phyloP scores from a whole-genome alignment of 495 filamentous ascomycete species.

The Penicillium ochrochloron region DNA sequence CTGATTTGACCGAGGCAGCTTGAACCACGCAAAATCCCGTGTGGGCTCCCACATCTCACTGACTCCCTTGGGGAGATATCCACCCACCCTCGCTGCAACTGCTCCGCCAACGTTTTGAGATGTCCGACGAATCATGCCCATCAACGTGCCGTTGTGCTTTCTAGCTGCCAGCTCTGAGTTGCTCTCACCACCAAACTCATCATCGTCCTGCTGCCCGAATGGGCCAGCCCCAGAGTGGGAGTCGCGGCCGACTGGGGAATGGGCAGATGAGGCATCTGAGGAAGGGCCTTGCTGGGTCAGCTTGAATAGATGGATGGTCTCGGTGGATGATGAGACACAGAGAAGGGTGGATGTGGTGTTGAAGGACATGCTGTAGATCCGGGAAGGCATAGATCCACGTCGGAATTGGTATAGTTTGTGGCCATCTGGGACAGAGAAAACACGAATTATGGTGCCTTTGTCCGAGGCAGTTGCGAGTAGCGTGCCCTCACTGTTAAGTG shows the following conservation, averaged over 20 bases:
- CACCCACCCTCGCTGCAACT: slow-evolving; percentile 84
- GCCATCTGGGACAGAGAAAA: slow-evolving; percentile 87
- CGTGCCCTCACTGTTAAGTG: slow-evolving; percentile 91
- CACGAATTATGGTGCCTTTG: slow-evolving; percentile 94
- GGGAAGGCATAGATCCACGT: slow-evolving; percentile 88
- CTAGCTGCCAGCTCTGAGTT: slow-evolving; percentile 42
- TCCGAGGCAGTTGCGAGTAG: slow-evolving; percentile 93
- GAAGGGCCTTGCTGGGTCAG: slow-evolving; percentile 53
- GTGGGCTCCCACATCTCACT: slow-evolving; percentile 97
- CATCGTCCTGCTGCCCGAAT: slow-evolving; percentile 42
- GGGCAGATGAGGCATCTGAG: slow-evolving; percentile 38
- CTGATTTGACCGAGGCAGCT: slow-evolving; percentile 70
- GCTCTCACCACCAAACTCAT: slow-evolving; percentile 36
- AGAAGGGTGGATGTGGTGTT: slow-evolving; percentile 91
- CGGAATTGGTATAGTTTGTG: slow-evolving; percentile 95
- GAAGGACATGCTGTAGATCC: slow-evolving; percentile 99
- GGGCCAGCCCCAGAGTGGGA: slow-evolving; percentile 46
- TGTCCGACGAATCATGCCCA: slow-evolving; percentile 91
- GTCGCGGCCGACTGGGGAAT: slow-evolving; percentile 41
- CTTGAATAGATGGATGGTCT: slow-evolving; percentile 97
- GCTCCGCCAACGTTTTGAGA: slow-evolving; percentile 93
- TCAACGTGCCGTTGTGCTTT: slow-evolving; percentile 69
- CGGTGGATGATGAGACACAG: slow-evolving; percentile 92
- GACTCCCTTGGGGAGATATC: slow-evolving; percentile 88
- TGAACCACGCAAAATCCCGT: slow-evolving; percentile 94